These are phyloP conservation scores for Gnomoniopsis sp. DNA, from an alignment of 2,329 filamentous ascomycete genomes.

Conservation along the genomic window DNA sequence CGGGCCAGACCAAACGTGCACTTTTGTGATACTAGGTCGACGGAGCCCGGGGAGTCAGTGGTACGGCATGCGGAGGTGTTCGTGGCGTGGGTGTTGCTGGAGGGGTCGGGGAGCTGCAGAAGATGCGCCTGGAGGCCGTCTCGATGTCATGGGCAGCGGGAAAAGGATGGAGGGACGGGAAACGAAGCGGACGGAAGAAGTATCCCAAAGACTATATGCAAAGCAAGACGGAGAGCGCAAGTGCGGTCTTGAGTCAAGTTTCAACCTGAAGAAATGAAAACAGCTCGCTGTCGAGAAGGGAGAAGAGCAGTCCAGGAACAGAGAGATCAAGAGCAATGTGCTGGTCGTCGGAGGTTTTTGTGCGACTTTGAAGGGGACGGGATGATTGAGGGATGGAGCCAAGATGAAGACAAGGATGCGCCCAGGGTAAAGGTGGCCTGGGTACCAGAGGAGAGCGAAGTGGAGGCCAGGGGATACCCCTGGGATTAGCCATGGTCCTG, in stretches of 20 bases:
- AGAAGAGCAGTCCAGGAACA: constrained; percentile 14
- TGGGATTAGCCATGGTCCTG: constrained; percentile 27
- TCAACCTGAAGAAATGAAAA: constrained; percentile 5
- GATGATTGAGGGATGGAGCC: constrained; percentile 40
- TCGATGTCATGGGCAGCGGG: constrained; percentile 13
- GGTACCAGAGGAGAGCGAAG: constrained; percentile 22
- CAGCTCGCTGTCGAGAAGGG: constrained; percentile 23
- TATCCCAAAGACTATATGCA: not conserved
- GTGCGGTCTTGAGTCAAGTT: constrained; percentile 7
- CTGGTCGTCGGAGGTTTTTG: constrained; percentile 42
- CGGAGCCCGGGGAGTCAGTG: constrained; percentile 42
- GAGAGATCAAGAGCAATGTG: constrained; percentile 18
- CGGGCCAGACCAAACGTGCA: constrained; percentile 50
- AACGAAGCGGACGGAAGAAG: not conserved
- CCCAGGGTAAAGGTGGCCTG: constrained; percentile 32
- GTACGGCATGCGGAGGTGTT: constrained; percentile 48
- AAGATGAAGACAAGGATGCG: constrained; percentile 34
- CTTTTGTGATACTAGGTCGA: constrained; percentile 44
- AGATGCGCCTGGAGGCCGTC: constrained; percentile 19
- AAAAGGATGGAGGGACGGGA: not conserved
- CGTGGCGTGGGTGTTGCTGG: constrained; percentile 39
- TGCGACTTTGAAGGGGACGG: constrained; percentile 44
- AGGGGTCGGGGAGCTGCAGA: constrained; percentile 46
- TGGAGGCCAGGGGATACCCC: constrained; percentile 33
- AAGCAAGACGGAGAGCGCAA: not conserved